Evolutionary conservation across 345 rosid genomes (phyloP).

Genomic region (Theobroma cacao): DNA sequence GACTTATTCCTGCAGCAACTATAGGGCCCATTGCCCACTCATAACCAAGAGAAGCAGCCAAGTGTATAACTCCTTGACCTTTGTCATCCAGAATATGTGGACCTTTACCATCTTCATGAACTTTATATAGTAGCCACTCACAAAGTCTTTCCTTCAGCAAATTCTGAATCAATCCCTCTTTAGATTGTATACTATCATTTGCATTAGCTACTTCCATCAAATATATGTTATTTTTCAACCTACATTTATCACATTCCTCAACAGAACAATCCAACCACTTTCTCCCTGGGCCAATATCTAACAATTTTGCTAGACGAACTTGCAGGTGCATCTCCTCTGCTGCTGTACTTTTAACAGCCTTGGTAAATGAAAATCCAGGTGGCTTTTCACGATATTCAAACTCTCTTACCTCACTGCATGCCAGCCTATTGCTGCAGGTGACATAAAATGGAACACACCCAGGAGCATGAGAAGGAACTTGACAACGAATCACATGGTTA

Average conservation of each 20-base stretch:
- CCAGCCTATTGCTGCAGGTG: slow-evolving; percentile 62
- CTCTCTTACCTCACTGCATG: slow-evolving; percentile 76
- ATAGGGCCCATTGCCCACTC: slow-evolving; percentile 54
- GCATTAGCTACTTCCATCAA: slow-evolving; percentile 15
- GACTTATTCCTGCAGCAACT: slow-evolving; percentile 47
- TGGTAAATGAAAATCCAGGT: slow-evolving; percentile 10
- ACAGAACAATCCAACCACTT: slow-evolving; percentile 33
- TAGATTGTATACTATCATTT: slow-evolving; percentile 22
- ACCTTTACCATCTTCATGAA: slow-evolving; percentile 52
- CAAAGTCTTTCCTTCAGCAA: slow-evolving; percentile 47
- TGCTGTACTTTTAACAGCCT: slow-evolving; percentile 9
- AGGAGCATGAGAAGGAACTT: slow-evolving; percentile 50
- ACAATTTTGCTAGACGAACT: slow-evolving; percentile 44
- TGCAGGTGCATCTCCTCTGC: slow-evolving; percentile 39
- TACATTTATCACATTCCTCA: slow-evolving; percentile 39
- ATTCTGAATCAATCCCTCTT: slow-evolving; percentile 39
- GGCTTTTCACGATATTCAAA: slow-evolving; percentile 59
- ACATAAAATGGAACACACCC: slow-evolving; percentile 65
- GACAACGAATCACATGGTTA: slow-evolving; percentile 47
- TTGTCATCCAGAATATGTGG: slow-evolving; percentile 42
- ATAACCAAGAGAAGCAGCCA: slow-evolving; percentile 67
- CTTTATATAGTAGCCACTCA: slow-evolving; percentile 49
- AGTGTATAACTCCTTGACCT: slow-evolving; percentile 65
- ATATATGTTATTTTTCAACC: slow-evolving; percentile 32
- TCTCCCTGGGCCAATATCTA: slow-evolving; percentile 22